These are phyloP conservation scores for Leucocoprinus leucothites DNA, from an alignment of 768 basidiomycete genomes.

Conservation along the genomic window DNA sequence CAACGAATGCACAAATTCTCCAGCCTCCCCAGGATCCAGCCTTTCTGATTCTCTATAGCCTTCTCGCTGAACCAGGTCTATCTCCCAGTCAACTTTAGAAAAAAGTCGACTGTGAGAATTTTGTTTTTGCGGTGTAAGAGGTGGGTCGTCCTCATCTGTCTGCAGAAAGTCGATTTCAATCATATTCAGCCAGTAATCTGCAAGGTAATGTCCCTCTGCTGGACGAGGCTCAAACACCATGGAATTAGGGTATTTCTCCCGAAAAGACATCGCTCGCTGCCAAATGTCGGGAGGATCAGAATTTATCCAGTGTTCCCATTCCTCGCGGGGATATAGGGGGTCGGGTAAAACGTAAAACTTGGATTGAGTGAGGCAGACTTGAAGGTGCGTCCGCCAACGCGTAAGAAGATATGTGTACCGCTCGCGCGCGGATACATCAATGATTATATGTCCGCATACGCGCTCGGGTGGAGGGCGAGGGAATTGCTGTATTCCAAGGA, in stretches of 20 bases:
- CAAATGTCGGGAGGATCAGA: not conserved
- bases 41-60: conserved; percentile 8
- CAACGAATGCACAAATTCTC: conserved; percentile 10
- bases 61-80: conserved; percentile 9
- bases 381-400: conserved; percentile 7
- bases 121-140: not conserved
- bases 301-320: conserved; percentile 8
- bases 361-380: not conserved
- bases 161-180: not conserved
- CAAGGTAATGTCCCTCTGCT: not conserved
- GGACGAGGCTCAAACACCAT: conserved; percentile 8
- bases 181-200: not conserved
- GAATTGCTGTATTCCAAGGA: conserved; percentile 5
- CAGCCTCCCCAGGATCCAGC: conserved; percentile 9
- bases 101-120: not conserved
- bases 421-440: not conserved
- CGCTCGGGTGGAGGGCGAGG: conserved; percentile 4
- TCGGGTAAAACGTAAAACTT: conserved; percentile 9
- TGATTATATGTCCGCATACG: not conserved
- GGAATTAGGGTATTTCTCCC: conserved; percentile 3
- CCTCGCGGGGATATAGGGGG: not conserved
- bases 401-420: not conserved
- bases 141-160: not conserved
- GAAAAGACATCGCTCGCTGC: not conserved
- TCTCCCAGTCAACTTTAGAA: conserved; percentile 8